Percentiles rank a stretch among this genome's conserved stretches.
Conservation (phyloP, 2,329 filamentous ascomycete species). For the Cytospora leucostoma region DNA sequence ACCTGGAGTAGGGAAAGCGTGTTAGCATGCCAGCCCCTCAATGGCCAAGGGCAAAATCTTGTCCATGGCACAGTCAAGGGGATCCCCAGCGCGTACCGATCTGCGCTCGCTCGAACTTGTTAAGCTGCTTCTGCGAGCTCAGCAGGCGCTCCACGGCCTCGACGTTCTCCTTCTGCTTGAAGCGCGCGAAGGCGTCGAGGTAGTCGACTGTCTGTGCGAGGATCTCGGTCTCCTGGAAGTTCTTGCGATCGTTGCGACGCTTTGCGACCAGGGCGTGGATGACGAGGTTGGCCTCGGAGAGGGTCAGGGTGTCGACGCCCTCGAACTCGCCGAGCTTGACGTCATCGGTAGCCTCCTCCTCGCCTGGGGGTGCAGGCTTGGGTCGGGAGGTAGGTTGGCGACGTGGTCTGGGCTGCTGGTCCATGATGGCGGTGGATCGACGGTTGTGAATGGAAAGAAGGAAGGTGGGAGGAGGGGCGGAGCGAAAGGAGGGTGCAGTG, state of each 20-base stretch:
- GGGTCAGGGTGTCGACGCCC: conserved; percentile 84
- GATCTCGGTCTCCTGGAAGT: conserved; percentile 82
- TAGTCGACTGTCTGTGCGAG: conserved; percentile 88
- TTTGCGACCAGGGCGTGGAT: conserved; percentile 87
- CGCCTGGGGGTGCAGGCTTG: conserved; percentile 70
- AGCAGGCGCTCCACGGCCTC: conserved; percentile 90
- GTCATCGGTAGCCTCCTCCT: conserved; percentile 81
- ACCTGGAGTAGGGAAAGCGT: conserved; percentile 52
- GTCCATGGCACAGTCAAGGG: conserved; percentile 3
- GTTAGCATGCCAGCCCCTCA: conserved; percentile 14
- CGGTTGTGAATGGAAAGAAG: conserved; percentile 13
- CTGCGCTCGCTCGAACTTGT: conserved; percentile 91
- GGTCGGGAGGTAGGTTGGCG: conserved; percentile 60
- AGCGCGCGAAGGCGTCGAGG: conserved; percentile 90
- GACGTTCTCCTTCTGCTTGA: conserved; percentile 93
- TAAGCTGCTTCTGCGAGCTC: conserved; percentile 75
- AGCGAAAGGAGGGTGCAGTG: conserved; percentile 4
- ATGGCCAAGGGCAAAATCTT: not conserved
- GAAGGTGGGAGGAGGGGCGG: conserved; percentile 12
- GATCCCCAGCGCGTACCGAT: conserved; percentile 60
- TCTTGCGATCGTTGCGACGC: conserved; percentile 76
- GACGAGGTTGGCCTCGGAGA: conserved; percentile 89
- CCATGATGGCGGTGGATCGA: conserved; percentile 34
- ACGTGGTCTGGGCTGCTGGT: conserved; percentile 19
- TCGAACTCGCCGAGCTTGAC: conserved; percentile 93